phyloP scores from a whole-genome alignment of 2,329 filamentous ascomycete species.

The Sporothrix sp. region DNA sequence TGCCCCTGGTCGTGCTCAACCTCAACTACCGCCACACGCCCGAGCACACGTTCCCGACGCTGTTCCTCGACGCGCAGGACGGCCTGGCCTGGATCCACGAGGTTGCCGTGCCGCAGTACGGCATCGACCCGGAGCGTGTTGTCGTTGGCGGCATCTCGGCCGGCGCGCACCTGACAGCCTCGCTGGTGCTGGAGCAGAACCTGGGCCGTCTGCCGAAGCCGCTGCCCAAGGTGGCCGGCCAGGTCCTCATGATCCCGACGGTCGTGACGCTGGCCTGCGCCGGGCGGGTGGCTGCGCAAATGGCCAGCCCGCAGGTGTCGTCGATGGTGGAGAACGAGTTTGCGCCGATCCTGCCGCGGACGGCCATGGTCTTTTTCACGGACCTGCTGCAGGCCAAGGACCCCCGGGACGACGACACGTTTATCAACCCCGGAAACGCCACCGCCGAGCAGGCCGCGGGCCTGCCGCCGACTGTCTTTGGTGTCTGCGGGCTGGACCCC shows the following conservation, averaged over 20 bases:
- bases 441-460: constrained; percentile 27
- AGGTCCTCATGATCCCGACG: constrained; percentile 26
- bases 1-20: constrained; percentile 21
- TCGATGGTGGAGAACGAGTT: constrained; percentile 24
- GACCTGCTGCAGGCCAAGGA: constrained; percentile 22
- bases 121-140: constrained; percentile 25
- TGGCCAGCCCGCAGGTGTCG: constrained; percentile 32
- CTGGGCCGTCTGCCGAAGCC: constrained; percentile 21
- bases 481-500: constrained; percentile 12
- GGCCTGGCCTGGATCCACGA: constrained; percentile 44
- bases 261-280: constrained; percentile 19
- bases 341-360: constrained; percentile 40
- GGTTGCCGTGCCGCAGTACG: constrained; percentile 23
- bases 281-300: constrained; percentile 24
- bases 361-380: constrained; percentile 25
- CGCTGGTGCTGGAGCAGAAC: constrained; percentile 10
- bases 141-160: constrained; percentile 32
- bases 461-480: constrained; percentile 15
- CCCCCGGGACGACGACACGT: constrained; percentile 23
- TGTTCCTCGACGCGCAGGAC: constrained; percentile 45
- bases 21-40: constrained; percentile 52
- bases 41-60: constrained; percentile 40
- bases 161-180: constrained; percentile 20
- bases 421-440: constrained; percentile 31
- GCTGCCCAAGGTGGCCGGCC: constrained; percentile 29